A percentile compares a stretch with the other conserved stretches of the same genome.
Conservation (phyloP, 2,329 filamentous ascomycete genomes). For the Colletotrichum camelliae region DNA sequence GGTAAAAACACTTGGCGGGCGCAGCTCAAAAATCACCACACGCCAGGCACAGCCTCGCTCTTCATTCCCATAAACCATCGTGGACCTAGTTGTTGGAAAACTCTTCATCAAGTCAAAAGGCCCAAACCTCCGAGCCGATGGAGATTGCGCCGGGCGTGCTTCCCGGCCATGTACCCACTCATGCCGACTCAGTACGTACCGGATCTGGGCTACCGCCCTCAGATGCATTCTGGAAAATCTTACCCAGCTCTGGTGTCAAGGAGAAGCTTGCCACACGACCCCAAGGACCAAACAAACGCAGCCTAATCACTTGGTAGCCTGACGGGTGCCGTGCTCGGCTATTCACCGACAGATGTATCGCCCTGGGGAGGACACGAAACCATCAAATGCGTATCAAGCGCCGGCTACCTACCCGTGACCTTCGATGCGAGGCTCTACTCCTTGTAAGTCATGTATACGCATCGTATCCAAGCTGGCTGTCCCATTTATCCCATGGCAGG, state of each 20-base stretch:
- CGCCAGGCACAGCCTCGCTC: neutral
- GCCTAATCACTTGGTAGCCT: neutral
- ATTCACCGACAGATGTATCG: neutral
- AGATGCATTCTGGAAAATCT: slow-evolving; percentile 3
- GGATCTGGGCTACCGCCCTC: neutral
- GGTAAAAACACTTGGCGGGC: neutral
- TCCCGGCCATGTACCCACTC: neutral
- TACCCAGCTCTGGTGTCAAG: neutral
- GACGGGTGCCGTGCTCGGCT: neutral
- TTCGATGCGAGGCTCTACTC: neutral
- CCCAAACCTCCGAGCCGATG: neutral
- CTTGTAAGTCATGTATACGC: neutral
- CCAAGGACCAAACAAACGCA: neutral
- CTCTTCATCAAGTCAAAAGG: neutral
- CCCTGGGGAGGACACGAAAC: neutral
- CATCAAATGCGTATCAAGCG: neutral
- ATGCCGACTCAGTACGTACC: neutral
- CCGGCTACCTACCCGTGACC: neutral
- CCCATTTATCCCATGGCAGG: neutral
- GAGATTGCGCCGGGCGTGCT: neutral
- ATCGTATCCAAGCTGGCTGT: neutral
- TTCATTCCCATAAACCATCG: neutral
- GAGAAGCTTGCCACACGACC: neutral
- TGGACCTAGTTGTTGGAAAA: neutral
- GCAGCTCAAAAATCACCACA: neutral